Evolutionary conservation across 768 basidiomycete genomes (phyloP).

Genomic region (Clitopilus passeckerianus): DNA sequence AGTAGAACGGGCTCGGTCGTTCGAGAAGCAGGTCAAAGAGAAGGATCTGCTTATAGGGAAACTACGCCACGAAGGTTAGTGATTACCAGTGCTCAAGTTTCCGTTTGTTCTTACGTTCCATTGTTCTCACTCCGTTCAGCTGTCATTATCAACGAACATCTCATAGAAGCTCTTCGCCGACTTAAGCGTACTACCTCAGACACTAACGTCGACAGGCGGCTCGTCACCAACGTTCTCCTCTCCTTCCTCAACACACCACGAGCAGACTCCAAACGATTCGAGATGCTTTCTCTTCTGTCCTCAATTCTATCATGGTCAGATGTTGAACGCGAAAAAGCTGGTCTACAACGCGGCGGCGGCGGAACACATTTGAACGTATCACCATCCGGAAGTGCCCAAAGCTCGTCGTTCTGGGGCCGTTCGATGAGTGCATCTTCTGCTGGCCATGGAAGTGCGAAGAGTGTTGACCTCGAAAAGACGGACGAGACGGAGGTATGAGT

Average conservation of each 20-base stretch:
- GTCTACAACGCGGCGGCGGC: conserved; percentile 52
- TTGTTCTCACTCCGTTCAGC: conserved; percentile 47
- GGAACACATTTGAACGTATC: conserved; percentile 19
- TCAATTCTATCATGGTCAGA: conserved; percentile 94
- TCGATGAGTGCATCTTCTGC: conserved; percentile 21
- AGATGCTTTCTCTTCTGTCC: conserved; percentile 87
- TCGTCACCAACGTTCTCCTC: conserved; percentile 92
- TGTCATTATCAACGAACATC: conserved; percentile 95
- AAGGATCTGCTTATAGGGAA: conserved; percentile 95
- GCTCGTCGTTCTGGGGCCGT: conserved; percentile 38
- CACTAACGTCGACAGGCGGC: conserved; percentile 87
- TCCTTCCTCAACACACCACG: conserved; percentile 88
- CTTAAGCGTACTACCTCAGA: conserved; percentile 83
- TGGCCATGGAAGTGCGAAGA: conserved; percentile 30
- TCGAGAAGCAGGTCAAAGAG: conserved; percentile 92
- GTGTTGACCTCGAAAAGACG: conserved; percentile 64
- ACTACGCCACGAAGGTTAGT: conserved; percentile 86
- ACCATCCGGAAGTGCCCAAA: conserved; percentile 7
- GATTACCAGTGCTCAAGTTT: not conserved
- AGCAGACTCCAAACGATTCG: conserved; percentile 91
- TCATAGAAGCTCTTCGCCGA: conserved; percentile 96
- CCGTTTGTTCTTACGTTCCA: not conserved
- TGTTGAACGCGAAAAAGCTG: conserved; percentile 86
- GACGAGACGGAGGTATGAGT: conserved; percentile 76
- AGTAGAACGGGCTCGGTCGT: conserved; percentile 57